phyloP scores from a whole-genome alignment of 2,329 filamentous ascomycete genomes.

The Trichoderma sp. region DNA sequence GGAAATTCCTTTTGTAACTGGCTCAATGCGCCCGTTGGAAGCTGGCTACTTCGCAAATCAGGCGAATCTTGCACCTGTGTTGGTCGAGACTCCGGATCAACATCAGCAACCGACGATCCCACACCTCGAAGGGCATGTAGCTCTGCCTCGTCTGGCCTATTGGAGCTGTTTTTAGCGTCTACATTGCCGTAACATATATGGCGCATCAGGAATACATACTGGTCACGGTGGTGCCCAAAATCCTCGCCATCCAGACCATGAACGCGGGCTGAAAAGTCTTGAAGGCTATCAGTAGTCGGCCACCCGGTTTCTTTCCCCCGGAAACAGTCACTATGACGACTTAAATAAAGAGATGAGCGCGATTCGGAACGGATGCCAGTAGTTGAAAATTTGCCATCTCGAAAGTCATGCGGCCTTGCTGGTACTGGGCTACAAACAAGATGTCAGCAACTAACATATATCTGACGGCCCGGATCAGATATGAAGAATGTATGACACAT shows the following conservation, averaged over 20 bases:
- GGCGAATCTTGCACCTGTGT: slow-evolving; percentile 31
- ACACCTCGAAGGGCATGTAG: slow-evolving; percentile 33
- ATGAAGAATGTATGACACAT: background rate
- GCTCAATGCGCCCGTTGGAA: background rate
- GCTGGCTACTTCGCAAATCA: background rate
- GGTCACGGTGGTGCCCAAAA: slow-evolving; percentile 42
- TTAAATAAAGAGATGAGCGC: slow-evolving; percentile 35
- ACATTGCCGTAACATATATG: too few relatives aligned
- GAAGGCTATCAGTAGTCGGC: slow-evolving; percentile 85
- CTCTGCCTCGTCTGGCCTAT: background rate
- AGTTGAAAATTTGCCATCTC: slow-evolving; percentile 35
- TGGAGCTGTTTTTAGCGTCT: background rate
- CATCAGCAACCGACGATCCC: slow-evolving; percentile 35
- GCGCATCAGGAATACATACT: slow-evolving; percentile 25
- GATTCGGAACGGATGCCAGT: slow-evolving; percentile 29
- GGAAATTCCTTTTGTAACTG: background rate
- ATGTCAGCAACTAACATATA: background rate
- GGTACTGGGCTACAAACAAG: background rate
- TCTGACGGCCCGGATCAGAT: background rate
- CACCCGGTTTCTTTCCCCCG: slow-evolving; percentile 60
- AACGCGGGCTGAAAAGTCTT: slow-evolving; percentile 72
- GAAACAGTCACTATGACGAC: slow-evolving; percentile 34
- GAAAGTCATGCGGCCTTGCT: slow-evolving; percentile 19
- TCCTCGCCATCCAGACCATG: slow-evolving; percentile 56
- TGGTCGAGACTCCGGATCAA: slow-evolving; percentile 30